A percentile compares a stretch with the other conserved stretches of the same genome.
phyloP scores from a whole-genome alignment of 345 rosid genomes.

The Excoecaria cochinchinensis region DNA sequence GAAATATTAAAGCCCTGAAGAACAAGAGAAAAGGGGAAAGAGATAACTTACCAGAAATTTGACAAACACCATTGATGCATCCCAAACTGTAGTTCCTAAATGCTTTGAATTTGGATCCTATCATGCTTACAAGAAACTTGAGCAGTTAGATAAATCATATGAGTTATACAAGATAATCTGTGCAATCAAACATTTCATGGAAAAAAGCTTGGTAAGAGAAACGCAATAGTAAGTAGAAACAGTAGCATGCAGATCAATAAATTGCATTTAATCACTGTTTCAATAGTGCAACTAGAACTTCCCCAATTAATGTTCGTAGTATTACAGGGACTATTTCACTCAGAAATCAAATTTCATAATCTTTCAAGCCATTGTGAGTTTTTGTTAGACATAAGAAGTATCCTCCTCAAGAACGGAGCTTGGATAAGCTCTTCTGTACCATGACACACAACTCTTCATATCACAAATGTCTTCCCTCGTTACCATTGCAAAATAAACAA shows the following conservation, averaged over 20 bases:
- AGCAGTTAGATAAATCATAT: slow-evolving; percentile 1
- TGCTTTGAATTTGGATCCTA: slow-evolving; percentile 98
- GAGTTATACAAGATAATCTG: neutral
- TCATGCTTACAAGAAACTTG: slow-evolving; percentile 25
- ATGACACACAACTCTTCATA: neutral
- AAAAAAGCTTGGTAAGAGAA: neutral
- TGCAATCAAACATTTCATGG: neutral
- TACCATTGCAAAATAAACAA: neutral
- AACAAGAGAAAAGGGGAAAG: neutral
- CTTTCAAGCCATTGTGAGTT: neutral
- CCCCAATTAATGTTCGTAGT: neutral
- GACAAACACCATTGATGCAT: slow-evolving; percentile 87
- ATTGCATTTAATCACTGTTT: neutral
- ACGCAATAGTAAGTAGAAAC: neutral
- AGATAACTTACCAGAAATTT: slow-evolving; percentile 63
- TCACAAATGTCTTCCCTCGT: neutral
- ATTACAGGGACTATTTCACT: neutral
- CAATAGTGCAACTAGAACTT: neutral
- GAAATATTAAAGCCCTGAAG: neutral
- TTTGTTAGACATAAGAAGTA: neutral
- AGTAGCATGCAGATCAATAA: neutral
- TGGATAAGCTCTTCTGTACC: neutral
- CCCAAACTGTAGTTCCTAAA: slow-evolving; percentile 97
- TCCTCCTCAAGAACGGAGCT: neutral
- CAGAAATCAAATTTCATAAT: neutral